Base-by-base conservation (phyloP, 2,329 filamentous ascomycete genomes). In the Intubia oerlemansii region DNA sequence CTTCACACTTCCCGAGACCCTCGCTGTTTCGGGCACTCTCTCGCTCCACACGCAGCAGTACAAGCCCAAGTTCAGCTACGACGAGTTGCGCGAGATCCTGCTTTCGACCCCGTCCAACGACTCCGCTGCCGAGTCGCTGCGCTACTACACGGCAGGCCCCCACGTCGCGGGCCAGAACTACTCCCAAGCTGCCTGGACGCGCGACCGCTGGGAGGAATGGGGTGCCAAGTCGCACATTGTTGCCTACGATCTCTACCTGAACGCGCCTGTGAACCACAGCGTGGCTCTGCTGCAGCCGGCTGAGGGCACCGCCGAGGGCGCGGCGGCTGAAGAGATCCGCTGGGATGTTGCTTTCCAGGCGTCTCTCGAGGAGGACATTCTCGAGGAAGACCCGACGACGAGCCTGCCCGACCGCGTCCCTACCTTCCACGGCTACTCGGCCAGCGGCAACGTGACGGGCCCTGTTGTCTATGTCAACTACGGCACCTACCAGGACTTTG, bases 391-490 rank as follows among this genome's bases (percentile, higher is more conserved):
- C 46, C 64, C 70, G 4, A 90, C 82, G 0, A 81, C 71, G 12
- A 63, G 69, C 14, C 55, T 81, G 25, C 51, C 63, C 8, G 64
- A 82, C 41, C 61, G 80, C 17, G 63, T 95, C 15, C 82, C 85
- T 1, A 85, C 76, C 0, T 95, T 95, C 54, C 85, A 95, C 44
- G 88, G 85, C 30, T 95, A 93, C 49, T 91, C 81, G 4, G 82
- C 82, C 5, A 84, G 62, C 34, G 85, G 85, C 17, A 91, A 95
- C 47, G 85, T 90, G 27, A 93, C 85, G 0, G 81, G 69, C 3
- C 66, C 69, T 10, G 88, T 79, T 38, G 78, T 92, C 18, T 95
- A 75, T 43, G 81, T 79, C 46, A 93, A 93, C 50, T 91, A 88
- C 43, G 85, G 84, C 29, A 88, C 78, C 1, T 90, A 73, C 44